phyloP scores from a whole-genome alignment of 2,329 filamentous ascomycete species.

The Pseudogymnoascus sp. region DNA sequence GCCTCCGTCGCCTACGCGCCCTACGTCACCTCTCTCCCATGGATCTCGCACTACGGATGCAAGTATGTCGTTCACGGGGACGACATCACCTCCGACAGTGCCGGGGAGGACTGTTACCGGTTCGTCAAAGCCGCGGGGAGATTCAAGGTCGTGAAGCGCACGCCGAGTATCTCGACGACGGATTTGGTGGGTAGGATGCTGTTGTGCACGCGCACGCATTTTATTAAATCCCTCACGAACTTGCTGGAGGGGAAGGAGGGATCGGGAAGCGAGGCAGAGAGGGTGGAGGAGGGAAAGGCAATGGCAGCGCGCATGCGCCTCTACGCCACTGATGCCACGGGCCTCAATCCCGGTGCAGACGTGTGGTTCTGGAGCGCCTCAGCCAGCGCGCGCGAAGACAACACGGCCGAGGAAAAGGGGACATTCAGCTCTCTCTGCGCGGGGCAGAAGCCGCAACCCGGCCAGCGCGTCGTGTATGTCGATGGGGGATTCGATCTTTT shows the following conservation, averaged over 20 bases:
- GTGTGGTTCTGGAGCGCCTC: slow-evolving; percentile 77
- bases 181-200: slow-evolving; percentile 98
- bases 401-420: slow-evolving; percentile 53
- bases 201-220: slow-evolving; percentile 89
- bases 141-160: slow-evolving; percentile 95
- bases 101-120: slow-evolving; percentile 93
- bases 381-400: slow-evolving; percentile 27
- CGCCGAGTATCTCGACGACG: slow-evolving; percentile 92
- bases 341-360: slow-evolving; percentile 68
- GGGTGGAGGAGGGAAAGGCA: slow-evolving; percentile 53
- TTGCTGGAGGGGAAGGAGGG: slow-evolving; percentile 67
- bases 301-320: slow-evolving; percentile 74
- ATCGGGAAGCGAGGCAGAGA: slow-evolving; percentile 61
- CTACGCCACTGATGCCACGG: slow-evolving; percentile 83
- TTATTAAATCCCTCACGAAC: slow-evolving; percentile 73
- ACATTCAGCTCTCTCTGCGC: slow-evolving; percentile 62
- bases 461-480: slow-evolving; percentile 86
- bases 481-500: slow-evolving; percentile 97
- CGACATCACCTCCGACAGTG: slow-evolving; percentile 91
- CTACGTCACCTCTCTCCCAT: slow-evolving; percentile 88
- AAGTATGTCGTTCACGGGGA: slow-evolving; percentile 94
- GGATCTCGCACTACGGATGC: slow-evolving; percentile 94
- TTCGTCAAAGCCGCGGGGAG: slow-evolving; percentile 91
- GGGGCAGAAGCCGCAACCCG: slow-evolving; percentile 65
- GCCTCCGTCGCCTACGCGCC: slow-evolving; percentile 77